Conservation (phyloP, 169 alveolate genomes). For the Cryptosporidium parvum region DNA sequence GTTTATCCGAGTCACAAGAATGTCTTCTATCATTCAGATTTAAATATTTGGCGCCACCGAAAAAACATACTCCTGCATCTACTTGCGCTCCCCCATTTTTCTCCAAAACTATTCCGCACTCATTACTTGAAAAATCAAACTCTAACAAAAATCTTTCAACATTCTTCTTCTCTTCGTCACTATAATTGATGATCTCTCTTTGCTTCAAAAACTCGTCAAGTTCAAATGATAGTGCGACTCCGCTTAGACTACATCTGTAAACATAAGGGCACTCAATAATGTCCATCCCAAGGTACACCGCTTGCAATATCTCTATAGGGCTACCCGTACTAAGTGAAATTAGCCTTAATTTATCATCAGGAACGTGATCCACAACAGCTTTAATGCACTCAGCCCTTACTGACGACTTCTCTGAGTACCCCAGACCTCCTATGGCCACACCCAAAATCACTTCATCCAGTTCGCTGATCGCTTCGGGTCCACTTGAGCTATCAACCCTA, state of each 20-base stretch:
- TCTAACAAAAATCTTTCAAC: slow-evolving; percentile 30
- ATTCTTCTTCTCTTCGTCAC: slow-evolving; percentile 13
- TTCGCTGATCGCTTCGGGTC: background rate
- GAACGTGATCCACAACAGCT: slow-evolving; percentile 39
- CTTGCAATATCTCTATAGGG: slow-evolving; percentile 65
- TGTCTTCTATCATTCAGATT: slow-evolving; percentile 48
- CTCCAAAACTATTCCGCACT: background rate
- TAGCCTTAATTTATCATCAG: slow-evolving; percentile 31
- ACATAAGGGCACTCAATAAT: slow-evolving; percentile 64
- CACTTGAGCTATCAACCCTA: background rate
- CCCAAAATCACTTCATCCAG: slow-evolving; percentile 54
- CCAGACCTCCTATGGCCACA: slow-evolving; percentile 65
- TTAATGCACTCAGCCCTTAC: slow-evolving; percentile 45
- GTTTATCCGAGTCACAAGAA: slow-evolving; percentile 27
- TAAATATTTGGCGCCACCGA: slow-evolving; percentile 67
- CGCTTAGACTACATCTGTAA: slow-evolving; percentile 45
- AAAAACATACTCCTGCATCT: background rate
- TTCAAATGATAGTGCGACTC: slow-evolving; percentile 43
- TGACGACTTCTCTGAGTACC: slow-evolving; percentile 43
- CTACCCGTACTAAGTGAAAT: slow-evolving; percentile 52
- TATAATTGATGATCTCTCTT: background rate
- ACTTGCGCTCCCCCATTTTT: background rate
- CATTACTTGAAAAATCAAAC: slow-evolving; percentile 41
- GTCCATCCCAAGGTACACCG: slow-evolving; percentile 52
- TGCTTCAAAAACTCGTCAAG: slow-evolving; percentile 40